Evolutionary conservation across 2,329 filamentous ascomycete genomes (phyloP).

Genomic region (Aspergillus transmontanensis): DNA sequence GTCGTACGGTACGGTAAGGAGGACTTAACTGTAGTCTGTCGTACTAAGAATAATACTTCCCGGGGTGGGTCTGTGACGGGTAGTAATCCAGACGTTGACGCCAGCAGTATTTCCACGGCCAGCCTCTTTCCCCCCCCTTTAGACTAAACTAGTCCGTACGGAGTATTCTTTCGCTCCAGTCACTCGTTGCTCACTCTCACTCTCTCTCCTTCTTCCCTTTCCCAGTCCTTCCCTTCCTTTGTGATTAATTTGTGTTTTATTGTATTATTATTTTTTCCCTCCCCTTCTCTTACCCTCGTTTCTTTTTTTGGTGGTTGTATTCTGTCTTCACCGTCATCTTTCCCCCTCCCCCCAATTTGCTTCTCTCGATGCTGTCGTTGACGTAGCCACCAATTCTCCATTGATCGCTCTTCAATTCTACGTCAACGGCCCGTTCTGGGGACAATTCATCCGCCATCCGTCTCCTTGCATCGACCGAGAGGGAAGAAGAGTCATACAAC

Average conservation of each 20-base stretch:
- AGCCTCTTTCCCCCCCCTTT: background rate
- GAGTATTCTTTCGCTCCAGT: background rate
- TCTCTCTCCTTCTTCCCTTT: constrained; percentile 1
- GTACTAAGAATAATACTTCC: no score
- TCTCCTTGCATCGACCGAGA: constrained; percentile 21
- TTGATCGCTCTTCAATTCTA: constrained; percentile 15
- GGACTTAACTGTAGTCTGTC: no score
- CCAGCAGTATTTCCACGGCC: no score
- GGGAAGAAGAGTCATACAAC: background rate
- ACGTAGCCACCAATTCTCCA: constrained; percentile 23
- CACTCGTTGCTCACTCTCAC: background rate
- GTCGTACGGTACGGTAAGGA: no score
- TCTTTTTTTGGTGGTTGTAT: background rate
- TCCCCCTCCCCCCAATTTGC: constrained; percentile 6
- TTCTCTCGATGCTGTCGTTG: constrained; percentile 32
- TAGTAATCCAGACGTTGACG: no score
- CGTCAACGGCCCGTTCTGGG: constrained; percentile 31
- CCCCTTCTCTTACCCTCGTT: constrained; percentile 6
- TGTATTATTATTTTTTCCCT: constrained; percentile 5
- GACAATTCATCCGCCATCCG: constrained; percentile 20
- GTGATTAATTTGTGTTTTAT: background rate
- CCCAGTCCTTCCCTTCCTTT: constrained; percentile 1
- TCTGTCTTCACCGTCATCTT: background rate
- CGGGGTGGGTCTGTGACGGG: no score
- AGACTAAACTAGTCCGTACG: background rate